Base-by-base conservation (phyloP, 352 stramenopile species). In the Pythium dissimile region DNA sequence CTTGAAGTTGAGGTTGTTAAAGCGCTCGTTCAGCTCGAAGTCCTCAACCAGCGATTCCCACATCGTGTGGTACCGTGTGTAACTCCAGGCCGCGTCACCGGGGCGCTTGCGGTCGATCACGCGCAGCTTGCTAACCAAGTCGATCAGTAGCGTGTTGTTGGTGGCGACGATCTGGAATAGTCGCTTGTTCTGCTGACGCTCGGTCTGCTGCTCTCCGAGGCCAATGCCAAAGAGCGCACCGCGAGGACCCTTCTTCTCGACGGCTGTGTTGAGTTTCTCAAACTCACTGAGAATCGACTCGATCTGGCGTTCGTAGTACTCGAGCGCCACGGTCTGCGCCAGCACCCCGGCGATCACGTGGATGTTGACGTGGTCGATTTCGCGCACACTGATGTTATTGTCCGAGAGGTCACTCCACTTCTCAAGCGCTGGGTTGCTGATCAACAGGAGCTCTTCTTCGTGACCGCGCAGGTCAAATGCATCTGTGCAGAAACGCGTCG, bases 1-100 rank as follows among this genome's bases (percentile, higher is more conserved):
- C 71, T 98, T 98, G 59, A 97, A 98, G 73, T 99, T 97, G 56
- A 99, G 88, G 53, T 98, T 96, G 68, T 98, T 89, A 68, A 98
- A 98, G 56, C 93, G 86, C 54, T 94, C 83, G 56, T 96, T 88
- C 44, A 98, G 93, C 75, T 98, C 93, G 59, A 98, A 98, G 64
- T 98, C 91, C 57, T 94, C 81, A 21, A 91, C 67, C 10, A 94
- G 73, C 43, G 78, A 89, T 60, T 94, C 84, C 84, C 84, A 94
- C 80, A 94, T 90, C 41, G 82, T 87, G 71, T 98, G 90, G 73
- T 98, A 98, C 65, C 97, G 85, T 45, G 84, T 93, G 58, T 98
- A 80, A 66, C 96, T 96, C 96, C 96, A 99, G 5, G 94, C 95
- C 1, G 90, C 92, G 56, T 99, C 94, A 18, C 84, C 82, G 18